Evolutionary conservation across 2,329 filamentous ascomycete species (phyloP), one percentile per base, ranked within the genome.

Genomic region (Sporothrix brasiliensis): DNA sequence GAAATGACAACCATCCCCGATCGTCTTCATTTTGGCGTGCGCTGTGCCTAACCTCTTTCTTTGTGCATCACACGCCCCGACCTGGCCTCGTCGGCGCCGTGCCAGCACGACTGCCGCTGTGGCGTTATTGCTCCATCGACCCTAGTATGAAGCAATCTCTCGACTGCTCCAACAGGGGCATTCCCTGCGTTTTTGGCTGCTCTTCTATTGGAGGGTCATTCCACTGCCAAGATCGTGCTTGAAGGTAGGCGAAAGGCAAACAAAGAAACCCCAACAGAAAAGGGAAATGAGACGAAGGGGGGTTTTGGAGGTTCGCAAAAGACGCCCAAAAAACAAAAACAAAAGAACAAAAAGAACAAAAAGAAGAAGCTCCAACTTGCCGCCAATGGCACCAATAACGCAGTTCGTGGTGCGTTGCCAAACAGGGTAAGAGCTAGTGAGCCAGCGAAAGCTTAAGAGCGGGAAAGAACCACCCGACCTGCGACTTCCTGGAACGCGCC

Each of bases 121-220:
- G 58, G 58, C 58, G 58, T 63, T 49, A 49, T 65, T 65, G 60
- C 60, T 65, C 41, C 60, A 65, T 65, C 61, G 44, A n/a, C 44
- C 44, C 61, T 30, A 34, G n/a, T 49, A 50, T 65, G 44, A 30
- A 10, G 4, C 24, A n/a, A 50, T 65, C 61, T 44, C 9, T 6
- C 41, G n/a, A 61, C 5, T 4, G 53, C 14, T 56, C 27, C 53
- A 58, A 39, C 16, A 39, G 30, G 30, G 16, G 7, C 16, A 11
- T n/a, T 16, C 58, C 41, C 21, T 19, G 58, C 58, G 47, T 65
- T 65, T 50, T 65, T 44, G 11, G 1, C 14, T 41, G 24, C 3
- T 14, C 24, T 65, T 24, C 24, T 7, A 50, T 65, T 50, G 44
- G 44, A 34, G 6, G 11, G 24, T 27, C 44, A n/a, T 34, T 65